Evolutionary conservation across 805 yeast genomes (phyloP), one percentile per base, ranked within the genome.

Genomic region (Wickerhamomyces xylosicus): DNA sequence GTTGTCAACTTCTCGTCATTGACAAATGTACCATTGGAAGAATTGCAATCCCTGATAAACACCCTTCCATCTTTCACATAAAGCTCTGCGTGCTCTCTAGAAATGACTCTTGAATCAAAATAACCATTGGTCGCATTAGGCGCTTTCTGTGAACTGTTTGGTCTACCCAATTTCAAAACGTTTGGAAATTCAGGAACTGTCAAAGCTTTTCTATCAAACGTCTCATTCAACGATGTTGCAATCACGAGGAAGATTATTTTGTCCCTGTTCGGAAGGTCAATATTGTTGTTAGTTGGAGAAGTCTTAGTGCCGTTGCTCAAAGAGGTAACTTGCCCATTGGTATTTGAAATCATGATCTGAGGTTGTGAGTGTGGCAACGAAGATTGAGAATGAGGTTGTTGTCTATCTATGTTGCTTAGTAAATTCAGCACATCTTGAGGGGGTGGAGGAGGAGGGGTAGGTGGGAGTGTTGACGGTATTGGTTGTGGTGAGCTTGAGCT

Each of bases 21-120:
- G 36, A 92, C 74, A 57, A 82, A 94, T 0, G 98, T 90, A 9
- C 99, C 99, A 59, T 92, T 92, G 19, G 95, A 83, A 2, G 95
- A 82, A 41, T 87, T 86, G 53, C 87, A 71, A 62, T 92, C 99
- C 47, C 79, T 76, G 19, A 92, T 71, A 68, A 70, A 85, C 17
- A 94, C 69, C 42, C 71, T 71, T 5, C 89, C 87, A 15, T 74
- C 66, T 48, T 85, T 92, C 29, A 87, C 74, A 64, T 74, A 85
- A 45, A 92, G 63, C 51, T 85, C 90, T 0, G 99, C 99, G 61
- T 92, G 99, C 53, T 85, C 92, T 47, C 99, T 67, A 16, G 94
- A 80, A 35, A 92, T 70, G 10, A 94, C 97, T 21, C 97, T 67
- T 10, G 96, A 85, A 61, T 92, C 97, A 54, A 92, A 92, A 57